Percentiles rank a stretch among this genome's conserved stretches.
phyloP scores from a whole-genome alignment of 2,329 filamentous ascomycete genomes.

The Phialophora chinensis region DNA sequence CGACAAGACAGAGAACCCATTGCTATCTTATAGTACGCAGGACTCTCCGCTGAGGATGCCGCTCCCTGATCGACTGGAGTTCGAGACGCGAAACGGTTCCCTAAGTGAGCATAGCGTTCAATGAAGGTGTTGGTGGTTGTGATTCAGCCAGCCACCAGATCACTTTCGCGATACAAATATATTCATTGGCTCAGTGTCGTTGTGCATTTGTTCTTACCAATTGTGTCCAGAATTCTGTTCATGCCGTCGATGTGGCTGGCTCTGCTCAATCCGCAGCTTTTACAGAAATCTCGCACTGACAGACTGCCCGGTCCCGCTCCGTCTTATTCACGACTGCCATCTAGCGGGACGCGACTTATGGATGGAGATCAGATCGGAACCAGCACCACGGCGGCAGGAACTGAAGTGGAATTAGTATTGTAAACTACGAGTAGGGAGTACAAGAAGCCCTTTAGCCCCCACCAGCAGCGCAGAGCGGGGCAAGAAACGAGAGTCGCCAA shows the following conservation, averaged over 20 bases:
- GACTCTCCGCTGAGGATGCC: neutral
- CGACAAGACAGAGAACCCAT: neutral
- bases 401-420: neutral
- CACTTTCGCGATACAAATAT: neutral
- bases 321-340: neutral
- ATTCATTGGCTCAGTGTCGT: neutral
- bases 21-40: neutral
- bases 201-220: neutral
- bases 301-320: neutral
- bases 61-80: no score
- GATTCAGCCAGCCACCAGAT: neutral
- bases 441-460: neutral
- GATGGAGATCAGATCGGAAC: neutral
- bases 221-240: neutral
- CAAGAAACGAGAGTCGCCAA: neutral
- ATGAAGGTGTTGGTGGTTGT: no score
- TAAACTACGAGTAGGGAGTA: no score
- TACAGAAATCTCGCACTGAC: neutral
- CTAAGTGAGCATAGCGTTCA: conserved; percentile 1
- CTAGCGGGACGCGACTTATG: no score
- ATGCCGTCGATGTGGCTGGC: neutral
- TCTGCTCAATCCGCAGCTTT: neutral
- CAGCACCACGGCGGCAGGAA: neutral
- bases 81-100: conserved; percentile 2
- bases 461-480: neutral